Evolutionary conservation across 305 asterid genomes (phyloP).

Genomic region (Coffea humblotiana): DNA sequence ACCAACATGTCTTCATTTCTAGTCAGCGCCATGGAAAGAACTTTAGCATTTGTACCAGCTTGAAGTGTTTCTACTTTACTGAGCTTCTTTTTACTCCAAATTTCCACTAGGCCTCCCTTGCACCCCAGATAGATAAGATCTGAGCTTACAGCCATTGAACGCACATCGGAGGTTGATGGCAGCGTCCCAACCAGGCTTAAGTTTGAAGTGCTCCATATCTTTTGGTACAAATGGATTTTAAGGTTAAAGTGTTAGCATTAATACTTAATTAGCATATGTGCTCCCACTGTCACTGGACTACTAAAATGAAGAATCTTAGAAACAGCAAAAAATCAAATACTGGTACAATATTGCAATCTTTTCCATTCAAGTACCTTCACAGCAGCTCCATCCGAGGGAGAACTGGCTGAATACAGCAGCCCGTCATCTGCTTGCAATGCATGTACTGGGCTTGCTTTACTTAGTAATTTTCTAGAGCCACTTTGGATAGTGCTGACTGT

Average conservation of each 20-base stretch:
- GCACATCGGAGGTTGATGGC: constrained; percentile 53
- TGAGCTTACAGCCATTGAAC: constrained; percentile 59
- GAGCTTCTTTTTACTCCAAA: constrained; percentile 72
- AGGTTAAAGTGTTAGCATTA: background rate
- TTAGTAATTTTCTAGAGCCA: constrained; percentile 66
- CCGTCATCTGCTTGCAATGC: constrained; percentile 69
- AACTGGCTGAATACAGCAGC: constrained; percentile 58
- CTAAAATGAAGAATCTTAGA: background rate
- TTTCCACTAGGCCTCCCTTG: constrained; percentile 67
- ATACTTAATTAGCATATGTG: background rate
- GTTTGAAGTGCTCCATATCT: constrained; percentile 75
- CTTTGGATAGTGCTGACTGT: constrained; percentile 61
- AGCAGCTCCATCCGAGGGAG: constrained; percentile 61
- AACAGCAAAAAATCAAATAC: background rate
- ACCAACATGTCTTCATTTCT: constrained; percentile 54
- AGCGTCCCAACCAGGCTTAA: constrained; percentile 57
- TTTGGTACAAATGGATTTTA: background rate
- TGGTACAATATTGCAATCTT: background rate
- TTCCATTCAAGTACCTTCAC: constrained; percentile 55
- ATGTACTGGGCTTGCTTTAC: constrained; percentile 57
- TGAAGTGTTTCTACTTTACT: constrained; percentile 67
- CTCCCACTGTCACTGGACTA: background rate
- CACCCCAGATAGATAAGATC: constrained; percentile 74
- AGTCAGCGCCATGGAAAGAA: constrained; percentile 64
- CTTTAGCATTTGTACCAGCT: constrained; percentile 42